Evolutionary conservation across 2,329 filamentous ascomycete genomes (phyloP).

Genomic region (Beauveria pseudobassiana): DNA sequence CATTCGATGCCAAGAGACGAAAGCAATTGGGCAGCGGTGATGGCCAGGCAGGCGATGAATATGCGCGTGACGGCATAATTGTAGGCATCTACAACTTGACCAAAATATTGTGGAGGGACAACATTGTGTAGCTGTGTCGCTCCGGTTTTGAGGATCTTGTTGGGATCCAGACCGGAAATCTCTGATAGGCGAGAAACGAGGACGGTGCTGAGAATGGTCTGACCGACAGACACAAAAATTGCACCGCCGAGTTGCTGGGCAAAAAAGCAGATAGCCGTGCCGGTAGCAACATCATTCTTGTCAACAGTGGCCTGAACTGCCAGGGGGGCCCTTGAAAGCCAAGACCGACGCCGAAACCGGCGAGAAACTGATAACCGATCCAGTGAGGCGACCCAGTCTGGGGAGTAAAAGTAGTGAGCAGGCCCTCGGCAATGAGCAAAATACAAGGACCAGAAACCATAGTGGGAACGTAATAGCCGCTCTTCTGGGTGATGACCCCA

Average conservation of each 20-base stretch:
- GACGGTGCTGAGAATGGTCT: conserved; percentile 43
- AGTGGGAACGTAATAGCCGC: conserved; percentile 53
- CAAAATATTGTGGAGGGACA: conserved; percentile 42
- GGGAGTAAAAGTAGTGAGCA: conserved; percentile 48
- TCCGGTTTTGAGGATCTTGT: conserved; percentile 37
- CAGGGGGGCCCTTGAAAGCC: conserved; percentile 51
- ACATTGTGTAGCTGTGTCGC: conserved; percentile 52
- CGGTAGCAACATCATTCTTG: conserved; percentile 45
- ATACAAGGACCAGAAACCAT: conserved; percentile 45
- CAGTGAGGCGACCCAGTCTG: conserved; percentile 41
- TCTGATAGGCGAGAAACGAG: conserved; percentile 31
- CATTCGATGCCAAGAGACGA: conserved; percentile 56
- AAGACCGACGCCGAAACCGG: conserved; percentile 51
- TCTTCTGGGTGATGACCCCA: conserved; percentile 40
- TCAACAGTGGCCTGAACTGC: conserved; percentile 48
- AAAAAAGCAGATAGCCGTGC: conserved; percentile 50
- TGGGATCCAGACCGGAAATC: conserved; percentile 36
- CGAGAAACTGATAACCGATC: conserved; percentile 53
- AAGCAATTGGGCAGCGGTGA: conserved; percentile 48
- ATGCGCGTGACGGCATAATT: conserved; percentile 55
- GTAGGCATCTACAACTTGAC: conserved; percentile 54
- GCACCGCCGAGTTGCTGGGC: conserved; percentile 52
- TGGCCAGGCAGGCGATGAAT: conserved; percentile 54
- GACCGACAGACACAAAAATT: conserved; percentile 49
- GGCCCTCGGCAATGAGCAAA: conserved; percentile 45